Base-by-base conservation (phyloP, 192 early-diverging fungal species). In the Rhizophagus clarus region DNA sequence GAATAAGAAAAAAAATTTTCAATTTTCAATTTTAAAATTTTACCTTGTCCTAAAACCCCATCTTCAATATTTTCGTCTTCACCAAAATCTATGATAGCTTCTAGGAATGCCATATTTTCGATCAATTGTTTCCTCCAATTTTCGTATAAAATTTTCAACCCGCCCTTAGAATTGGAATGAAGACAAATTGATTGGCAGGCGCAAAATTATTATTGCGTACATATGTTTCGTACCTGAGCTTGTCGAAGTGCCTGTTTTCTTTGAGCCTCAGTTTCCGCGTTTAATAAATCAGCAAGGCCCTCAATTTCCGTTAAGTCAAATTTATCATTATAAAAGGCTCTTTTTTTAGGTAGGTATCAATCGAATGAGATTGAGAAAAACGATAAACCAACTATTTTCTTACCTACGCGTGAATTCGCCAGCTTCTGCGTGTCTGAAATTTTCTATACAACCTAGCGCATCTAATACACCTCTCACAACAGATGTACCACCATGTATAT, bases 21-120 rank as follows among this genome's bases (percentile, higher is more conserved):
- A 32, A 32, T 32, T 75, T 17, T 28, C 47, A 47, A 62, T 40
- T 20, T 42, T 42, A 42, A 10, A 66, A 61, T 37, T 12, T 68
- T 83, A 88, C 89, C 89, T 76, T 83, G 80, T n/a, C 87, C 84
- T 9, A 88, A 85, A 0, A 93, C 88, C 31, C 84, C 90, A 49
- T 93, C 91, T 62, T 95, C 94, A 47, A 95, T 93, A 26, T 92
- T 88, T 72, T 95, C 94, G 66, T 95, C 93, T 77, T 94, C 94
- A 62, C 91, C 88, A 85, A 95, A 95, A 51, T 95, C 94, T 28
- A 95, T 93, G 2, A 89, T 77, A 15, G 94, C 93, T 69, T 95
- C 94, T 11, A 90, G 82, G 1, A 87, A 80, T 1, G 91, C 93
- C 85, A 91, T 89, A 26, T 85, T 79, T 17, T 85, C 61, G 32